A percentile compares a stretch with the other conserved stretches of the same genome.
Conservation (phyloP, 129 eudicot genomes). For the Pittosporum tobira region DNA sequence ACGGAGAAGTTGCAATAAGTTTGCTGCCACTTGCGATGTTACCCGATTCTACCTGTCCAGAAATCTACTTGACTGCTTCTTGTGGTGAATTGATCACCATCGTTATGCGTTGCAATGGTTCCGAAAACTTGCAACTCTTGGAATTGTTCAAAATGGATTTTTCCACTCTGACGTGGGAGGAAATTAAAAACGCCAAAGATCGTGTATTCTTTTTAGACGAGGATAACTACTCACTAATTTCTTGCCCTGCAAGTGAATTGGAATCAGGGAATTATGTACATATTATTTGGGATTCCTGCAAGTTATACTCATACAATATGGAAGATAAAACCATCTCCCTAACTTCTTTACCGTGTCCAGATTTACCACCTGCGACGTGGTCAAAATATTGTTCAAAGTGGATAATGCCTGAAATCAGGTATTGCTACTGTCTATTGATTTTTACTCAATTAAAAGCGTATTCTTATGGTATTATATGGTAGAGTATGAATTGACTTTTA, state of each 20-base stretch:
- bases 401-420: conserved; percentile 13
- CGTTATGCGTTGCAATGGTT: not conserved
- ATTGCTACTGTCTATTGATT: not conserved
- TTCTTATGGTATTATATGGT: too few relatives aligned
- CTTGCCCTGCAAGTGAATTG: conserved; percentile 2
- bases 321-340: conserved; percentile 8
- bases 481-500: too few relatives aligned
- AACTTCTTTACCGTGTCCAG: conserved; percentile 4
- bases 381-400: not conserved
- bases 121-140: not conserved
- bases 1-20: not conserved
- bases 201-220: conserved; percentile 8
- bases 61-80: not conserved
- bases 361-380: not conserved
- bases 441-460: too few relatives aligned
- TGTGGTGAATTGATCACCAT: conserved; percentile 1
- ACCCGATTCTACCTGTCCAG: not conserved
- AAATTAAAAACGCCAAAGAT: conserved; percentile 5
- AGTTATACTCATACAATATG: conserved; percentile 9
- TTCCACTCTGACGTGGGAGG: conserved; percentile 5
- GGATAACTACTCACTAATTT: not conserved
- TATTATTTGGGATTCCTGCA: not conserved
- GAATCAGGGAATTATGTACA: conserved; percentile 15
- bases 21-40: not conserved
- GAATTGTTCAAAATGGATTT: conserved; percentile 11